Base-by-base conservation (phyloP, 2,329 filamentous ascomycete species). In the Knufia petricola region DNA sequence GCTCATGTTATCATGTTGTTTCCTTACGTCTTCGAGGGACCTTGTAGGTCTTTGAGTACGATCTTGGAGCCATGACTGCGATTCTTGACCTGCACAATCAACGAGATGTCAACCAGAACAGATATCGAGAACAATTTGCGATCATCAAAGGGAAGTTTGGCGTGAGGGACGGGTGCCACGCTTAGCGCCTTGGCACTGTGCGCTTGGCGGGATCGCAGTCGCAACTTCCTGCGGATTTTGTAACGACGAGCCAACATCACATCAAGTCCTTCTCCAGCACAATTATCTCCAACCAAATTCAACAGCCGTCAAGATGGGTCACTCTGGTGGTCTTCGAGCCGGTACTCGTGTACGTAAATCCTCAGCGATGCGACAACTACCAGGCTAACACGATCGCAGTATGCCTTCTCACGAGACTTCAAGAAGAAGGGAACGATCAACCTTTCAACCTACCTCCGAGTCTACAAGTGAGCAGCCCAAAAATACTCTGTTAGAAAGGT, bases 41-140 rank as follows among this genome's bases (percentile, higher is more conserved):
- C 85, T 94, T 95, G 74, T 94, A 94, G 81, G 92, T 98, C 87
- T 98, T 98, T 72, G 85, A 94, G 79, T 95, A 95, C 66, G 84
- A 85, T 71, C 82, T 75, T 63, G 69, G 70, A 57, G 69, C 69
- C 70, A 73, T 74, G 56, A 62, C 62, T 63, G 62, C 61, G 51
- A 58, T 60, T 51, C 2, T 47, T 54, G 54, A 55, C 56, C 50
- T 47, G 58, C 61, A 55, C 59, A 61, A 61, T 61, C 55, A 58
- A 51, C 30, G 37, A 30, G 45, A 49, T 48, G 50, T 57, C 55
- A 51, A 45, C 44, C n/a, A 13, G 32, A 39, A 26, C 32, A 28
- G 32, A 47, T 47, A 19, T 47, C 32, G 21, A 39, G n/a, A 26
- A 24, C 10, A 38, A 39, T 38, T 47, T 37, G 39, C 23, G 15